phyloP scores from a whole-genome alignment of 441 rosid genomes.

The Populus hybrid region DNA sequence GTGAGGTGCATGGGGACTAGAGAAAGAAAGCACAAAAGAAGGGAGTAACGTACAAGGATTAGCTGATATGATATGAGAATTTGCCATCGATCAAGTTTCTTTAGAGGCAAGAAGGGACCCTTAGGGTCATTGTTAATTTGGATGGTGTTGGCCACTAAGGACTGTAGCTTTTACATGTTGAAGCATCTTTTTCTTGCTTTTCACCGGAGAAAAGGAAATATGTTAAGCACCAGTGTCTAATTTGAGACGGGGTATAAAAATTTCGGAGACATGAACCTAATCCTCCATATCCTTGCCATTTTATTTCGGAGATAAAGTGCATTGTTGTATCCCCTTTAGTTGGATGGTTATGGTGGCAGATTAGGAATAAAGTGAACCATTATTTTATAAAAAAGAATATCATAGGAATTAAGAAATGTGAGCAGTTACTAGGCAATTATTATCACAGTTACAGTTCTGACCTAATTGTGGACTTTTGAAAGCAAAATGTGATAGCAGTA shows the following conservation, averaged over 20 bases:
- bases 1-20: conserved; percentile 66
- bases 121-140: conserved; percentile 23
- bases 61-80: conserved; percentile 31
- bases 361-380: conserved; percentile 13
- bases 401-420: background rate
- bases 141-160: conserved; percentile 45
- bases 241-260: conserved; percentile 11
- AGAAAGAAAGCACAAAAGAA: conserved; percentile 36
- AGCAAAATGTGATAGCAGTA: background rate
- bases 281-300: conserved; percentile 23
- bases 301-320: conserved; percentile 10
- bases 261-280: conserved; percentile 23
- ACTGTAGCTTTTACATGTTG: conserved; percentile 16
- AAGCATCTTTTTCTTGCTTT: conserved; percentile 29
- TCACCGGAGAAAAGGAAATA: conserved; percentile 28
- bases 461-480: background rate
- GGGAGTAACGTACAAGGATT: conserved; percentile 25
- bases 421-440: conserved; percentile 17
- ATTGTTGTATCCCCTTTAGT: conserved; percentile 10
- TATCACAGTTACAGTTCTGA: conserved; percentile 12
- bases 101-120: conserved; percentile 39
- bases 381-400: background rate
- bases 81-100: conserved; percentile 25
- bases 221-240: conserved; percentile 9
- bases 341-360: conserved; percentile 15